Percentiles rank a stretch among this genome's conserved stretches.
Evolutionary conservation across 2,329 filamentous ascomycete genomes (phyloP).

Genomic region (Claviceps pazoutovae): DNA sequence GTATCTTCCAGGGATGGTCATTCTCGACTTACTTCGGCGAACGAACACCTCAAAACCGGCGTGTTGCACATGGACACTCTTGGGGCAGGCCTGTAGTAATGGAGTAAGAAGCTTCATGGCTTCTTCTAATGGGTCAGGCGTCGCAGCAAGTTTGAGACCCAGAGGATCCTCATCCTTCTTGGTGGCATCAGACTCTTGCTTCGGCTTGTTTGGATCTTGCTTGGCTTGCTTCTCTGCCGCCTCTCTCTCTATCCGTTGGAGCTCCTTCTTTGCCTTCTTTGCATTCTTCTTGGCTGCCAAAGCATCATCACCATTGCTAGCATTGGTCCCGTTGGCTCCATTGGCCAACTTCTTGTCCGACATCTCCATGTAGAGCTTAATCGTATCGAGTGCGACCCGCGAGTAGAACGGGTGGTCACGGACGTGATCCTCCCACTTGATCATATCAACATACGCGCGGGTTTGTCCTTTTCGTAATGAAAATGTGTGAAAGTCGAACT

Average conservation of each 20-base stretch:
- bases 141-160: conserved; percentile 66
- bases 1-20: neutral
- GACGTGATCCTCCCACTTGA: conserved; percentile 86
- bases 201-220: conserved; percentile 70
- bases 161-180: conserved; percentile 86
- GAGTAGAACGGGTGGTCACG: conserved; percentile 90
- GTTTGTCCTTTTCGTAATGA: conserved; percentile 95
- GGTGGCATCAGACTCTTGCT: conserved; percentile 52
- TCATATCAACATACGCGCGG: conserved; percentile 87
- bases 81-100: conserved; percentile 68
- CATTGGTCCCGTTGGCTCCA: conserved; percentile 43
- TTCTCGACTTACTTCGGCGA: conserved; percentile 52
- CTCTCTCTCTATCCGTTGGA: conserved; percentile 50
- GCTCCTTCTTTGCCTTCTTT: conserved; percentile 79
- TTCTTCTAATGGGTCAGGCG: conserved; percentile 68
- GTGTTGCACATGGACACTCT: conserved; percentile 68
- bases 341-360: conserved; percentile 60
- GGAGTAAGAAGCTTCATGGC: conserved; percentile 76
- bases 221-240: conserved; percentile 66
- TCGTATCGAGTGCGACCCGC: conserved; percentile 66
- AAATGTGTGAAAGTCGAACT: conserved; percentile 98
- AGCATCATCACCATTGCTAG: conserved; percentile 38
- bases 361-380: conserved; percentile 67
- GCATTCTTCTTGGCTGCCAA: conserved; percentile 72
- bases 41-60: conserved; percentile 85